phyloP scores from a whole-genome alignment of 2,329 filamentous ascomycete genomes.

The Colletotrichum sp. region DNA sequence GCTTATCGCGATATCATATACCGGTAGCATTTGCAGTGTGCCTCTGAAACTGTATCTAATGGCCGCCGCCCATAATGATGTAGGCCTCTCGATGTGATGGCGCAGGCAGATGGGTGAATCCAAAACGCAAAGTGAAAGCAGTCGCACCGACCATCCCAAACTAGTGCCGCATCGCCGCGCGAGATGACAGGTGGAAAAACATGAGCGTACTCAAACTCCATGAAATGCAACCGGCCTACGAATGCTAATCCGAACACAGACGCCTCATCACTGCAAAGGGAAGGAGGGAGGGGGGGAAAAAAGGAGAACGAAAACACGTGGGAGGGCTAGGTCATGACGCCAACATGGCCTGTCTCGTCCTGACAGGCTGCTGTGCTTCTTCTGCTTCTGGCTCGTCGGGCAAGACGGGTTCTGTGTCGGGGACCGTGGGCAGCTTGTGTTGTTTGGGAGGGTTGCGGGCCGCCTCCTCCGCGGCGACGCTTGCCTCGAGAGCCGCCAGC shows the following conservation, averaged over 20 bases:
- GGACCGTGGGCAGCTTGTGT: slow-evolving; percentile 30
- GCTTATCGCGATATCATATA: not conserved
- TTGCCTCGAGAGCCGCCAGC: slow-evolving; percentile 75
- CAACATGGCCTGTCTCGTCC: slow-evolving; percentile 38
- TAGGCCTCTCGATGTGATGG: not conserved
- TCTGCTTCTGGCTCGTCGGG: slow-evolving; percentile 19
- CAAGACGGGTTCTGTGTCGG: slow-evolving; percentile 36
- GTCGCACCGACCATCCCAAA: not conserved
- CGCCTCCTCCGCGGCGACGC: slow-evolving; percentile 14
- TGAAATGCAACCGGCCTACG: not conserved
- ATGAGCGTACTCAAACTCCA: not conserved
- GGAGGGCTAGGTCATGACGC: slow-evolving; percentile 29
- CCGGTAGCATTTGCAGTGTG: not conserved
- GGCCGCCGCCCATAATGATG: not conserved
- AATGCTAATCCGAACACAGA: not conserved
- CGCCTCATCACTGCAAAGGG: not conserved
- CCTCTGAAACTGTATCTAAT: not conserved
- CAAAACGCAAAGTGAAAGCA: not conserved
- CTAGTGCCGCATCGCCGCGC: not conserved
- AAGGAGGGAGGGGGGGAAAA: not conserved
- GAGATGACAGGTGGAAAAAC: not conserved
- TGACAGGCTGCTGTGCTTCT: slow-evolving; percentile 9
- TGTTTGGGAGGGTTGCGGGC: slow-evolving; percentile 8
- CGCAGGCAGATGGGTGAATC: not conserved
- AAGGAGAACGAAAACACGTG: not conserved